A percentile compares a stretch with the other conserved stretches of the same genome.
These are phyloP conservation scores for Pseudogymnoascus sp. DNA, from an alignment of 2,329 filamentous ascomycete genomes.

Conservation along the genomic window DNA sequence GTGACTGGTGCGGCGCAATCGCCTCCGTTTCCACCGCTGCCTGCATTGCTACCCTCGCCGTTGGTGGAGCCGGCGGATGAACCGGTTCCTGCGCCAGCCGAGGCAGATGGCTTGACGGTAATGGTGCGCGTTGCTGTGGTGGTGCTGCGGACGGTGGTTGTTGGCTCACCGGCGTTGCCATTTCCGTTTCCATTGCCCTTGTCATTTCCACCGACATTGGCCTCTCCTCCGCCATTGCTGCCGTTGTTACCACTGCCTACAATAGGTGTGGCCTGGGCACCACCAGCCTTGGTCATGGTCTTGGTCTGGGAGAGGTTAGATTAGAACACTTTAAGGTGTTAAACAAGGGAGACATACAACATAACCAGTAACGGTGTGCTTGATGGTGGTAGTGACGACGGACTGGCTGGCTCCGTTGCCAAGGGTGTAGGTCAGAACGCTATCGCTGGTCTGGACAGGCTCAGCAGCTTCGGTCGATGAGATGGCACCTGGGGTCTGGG, in stretches of 20 bases:
- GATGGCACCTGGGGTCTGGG: not conserved
- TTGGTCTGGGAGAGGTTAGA: constrained; percentile 7
- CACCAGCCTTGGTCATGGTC: not conserved
- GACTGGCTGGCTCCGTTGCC: not conserved
- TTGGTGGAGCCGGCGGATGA: not conserved
- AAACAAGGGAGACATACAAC: not conserved
- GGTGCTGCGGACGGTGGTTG: not conserved
- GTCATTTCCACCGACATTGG: constrained; percentile 1
- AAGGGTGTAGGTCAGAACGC: constrained; percentile 2
- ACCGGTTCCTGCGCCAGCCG: not conserved
- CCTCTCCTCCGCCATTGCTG: not conserved
- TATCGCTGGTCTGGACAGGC: constrained; percentile 5
- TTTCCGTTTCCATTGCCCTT: not conserved
- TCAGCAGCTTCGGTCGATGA: not conserved
- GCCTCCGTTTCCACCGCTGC: not conserved
- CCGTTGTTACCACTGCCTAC: not conserved
- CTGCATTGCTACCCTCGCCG: not conserved
- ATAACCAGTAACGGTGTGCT: not conserved
- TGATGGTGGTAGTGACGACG: constrained; percentile 1
- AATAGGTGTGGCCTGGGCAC: not conserved
- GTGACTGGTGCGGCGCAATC: constrained; percentile 4
- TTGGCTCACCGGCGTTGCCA: not conserved
- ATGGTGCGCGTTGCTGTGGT: constrained; percentile 1
- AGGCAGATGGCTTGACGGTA: not conserved
- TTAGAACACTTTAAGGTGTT: not conserved